These are phyloP conservation scores for Arthrinium puccinioides DNA, from an alignment of 2,329 filamentous ascomycete genomes.

Conservation along the genomic window DNA sequence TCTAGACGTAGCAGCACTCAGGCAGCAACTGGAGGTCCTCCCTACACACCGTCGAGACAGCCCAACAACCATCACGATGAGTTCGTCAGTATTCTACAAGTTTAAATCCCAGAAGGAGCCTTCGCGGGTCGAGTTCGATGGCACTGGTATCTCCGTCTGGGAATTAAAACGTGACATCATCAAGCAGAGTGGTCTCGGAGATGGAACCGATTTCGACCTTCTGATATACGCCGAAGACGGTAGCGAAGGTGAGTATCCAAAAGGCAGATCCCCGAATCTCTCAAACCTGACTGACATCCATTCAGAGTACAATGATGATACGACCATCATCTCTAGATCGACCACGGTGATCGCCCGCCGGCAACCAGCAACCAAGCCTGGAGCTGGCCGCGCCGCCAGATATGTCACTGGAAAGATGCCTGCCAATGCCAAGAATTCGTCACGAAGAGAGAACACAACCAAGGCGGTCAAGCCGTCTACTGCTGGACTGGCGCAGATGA, in stretches of 20 bases:
- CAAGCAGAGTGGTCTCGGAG: constrained; percentile 83
- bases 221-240: constrained; percentile 90
- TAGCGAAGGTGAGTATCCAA: constrained; percentile 66
- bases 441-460: constrained; percentile 55
- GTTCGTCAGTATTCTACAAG: constrained; percentile 98
- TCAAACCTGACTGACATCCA: constrained; percentile 9
- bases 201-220: constrained; percentile 94
- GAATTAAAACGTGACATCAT: constrained; percentile 99
- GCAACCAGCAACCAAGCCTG: constrained; percentile 74
- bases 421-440: constrained; percentile 73
- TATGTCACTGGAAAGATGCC: constrained; percentile 98
- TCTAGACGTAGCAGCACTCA: too few relatives aligned
- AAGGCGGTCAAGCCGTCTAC: constrained; percentile 53
- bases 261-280: background rate
- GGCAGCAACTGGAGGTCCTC: too few relatives aligned
- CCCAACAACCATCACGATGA: constrained; percentile 66
- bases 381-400: constrained; percentile 82
- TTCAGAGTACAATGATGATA: constrained; percentile 93
- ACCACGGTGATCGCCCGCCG: constrained; percentile 88
- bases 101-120: constrained; percentile 99
- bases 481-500: constrained; percentile 58
- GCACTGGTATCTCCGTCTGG: constrained; percentile 95
- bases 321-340: constrained; percentile 90
- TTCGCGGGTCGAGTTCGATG: constrained; percentile 90
- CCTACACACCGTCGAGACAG: too few relatives aligned